These are phyloP conservation scores for Chalara sp. DNA, from an alignment of 2,329 filamentous ascomycete species.

Conservation along the genomic window DNA sequence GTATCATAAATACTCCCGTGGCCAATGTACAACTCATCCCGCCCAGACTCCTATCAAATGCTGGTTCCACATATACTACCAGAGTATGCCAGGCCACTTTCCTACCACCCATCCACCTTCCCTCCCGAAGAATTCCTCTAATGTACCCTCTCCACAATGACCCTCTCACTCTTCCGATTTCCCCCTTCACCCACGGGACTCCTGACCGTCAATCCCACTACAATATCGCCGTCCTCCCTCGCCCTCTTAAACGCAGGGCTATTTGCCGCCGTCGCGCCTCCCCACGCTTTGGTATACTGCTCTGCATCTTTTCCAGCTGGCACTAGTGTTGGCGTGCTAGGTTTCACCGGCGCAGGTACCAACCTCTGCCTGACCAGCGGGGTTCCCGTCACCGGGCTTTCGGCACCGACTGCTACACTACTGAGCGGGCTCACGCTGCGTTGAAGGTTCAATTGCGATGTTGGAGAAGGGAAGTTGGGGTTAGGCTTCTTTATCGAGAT, in stretches of 20 bases:
- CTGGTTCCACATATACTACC: too few species aligned
- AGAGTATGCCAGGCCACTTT: too few species aligned
- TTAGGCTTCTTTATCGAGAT: constrained; percentile 1
- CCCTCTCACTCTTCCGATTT: constrained; percentile 10
- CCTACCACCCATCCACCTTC: too few species aligned
- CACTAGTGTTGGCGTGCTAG: constrained; percentile 20
- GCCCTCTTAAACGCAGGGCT: background rate
- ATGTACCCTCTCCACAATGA: constrained; percentile 3
- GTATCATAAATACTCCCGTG: too few species aligned
- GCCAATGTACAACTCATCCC: too few species aligned
- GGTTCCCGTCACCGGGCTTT: background rate
- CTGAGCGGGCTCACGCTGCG: constrained; percentile 13
- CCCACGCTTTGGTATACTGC: constrained; percentile 8
- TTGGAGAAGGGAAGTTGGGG: constrained; percentile 9
- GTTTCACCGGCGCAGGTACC: constrained; percentile 13
- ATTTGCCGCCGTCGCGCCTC: constrained; percentile 2
- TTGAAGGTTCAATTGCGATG: constrained; percentile 1
- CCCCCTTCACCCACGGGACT: background rate
- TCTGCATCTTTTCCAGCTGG: constrained; percentile 12
- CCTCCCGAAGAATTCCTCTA: too few species aligned
- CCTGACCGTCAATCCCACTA: background rate
- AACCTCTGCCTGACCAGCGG: constrained; percentile 6
- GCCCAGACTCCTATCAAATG: too few species aligned
- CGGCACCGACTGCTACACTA: constrained; percentile 10
- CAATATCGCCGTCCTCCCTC: constrained; percentile 1